Base-by-base conservation (phyloP, 2,329 filamentous ascomycete genomes). In the Madurella fahalii region DNA sequence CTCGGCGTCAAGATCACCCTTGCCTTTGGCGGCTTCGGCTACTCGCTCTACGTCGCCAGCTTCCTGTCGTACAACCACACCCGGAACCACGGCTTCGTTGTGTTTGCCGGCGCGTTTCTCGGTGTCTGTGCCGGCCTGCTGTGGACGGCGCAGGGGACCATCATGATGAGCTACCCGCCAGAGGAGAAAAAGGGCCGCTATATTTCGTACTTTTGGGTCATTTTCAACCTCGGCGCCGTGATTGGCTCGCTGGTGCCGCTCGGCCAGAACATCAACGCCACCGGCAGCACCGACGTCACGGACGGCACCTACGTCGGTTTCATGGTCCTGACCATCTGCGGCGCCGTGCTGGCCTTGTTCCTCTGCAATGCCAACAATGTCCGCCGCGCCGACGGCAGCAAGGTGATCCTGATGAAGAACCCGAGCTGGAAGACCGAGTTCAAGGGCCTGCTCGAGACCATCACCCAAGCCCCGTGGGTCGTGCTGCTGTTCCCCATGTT, bases 151-250 rank as follows among this genome's bases (percentile, higher is more conserved):
- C 89, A 93, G 72, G 89, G 89, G 56, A 85, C 87, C 56, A 89
- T 93, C 66, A 92, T 93, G 86, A 93, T 95, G 83, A 85, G 88
- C 40, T 96, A 96, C 69, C 91, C 91, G 1, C 77, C 81, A 17
- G 92, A 96, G 72, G 71, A 82, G 34, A 82, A 83, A 60, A 96
- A 96, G 77, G 92, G 92, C 43, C 85, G 86, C 56, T 96, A 91
- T 70, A 95, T 96, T 69, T 88, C 88, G 57, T 85, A 84, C 75
- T 96, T 96, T 74, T 96, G 92, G 92, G 85, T 91, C 69, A 95
- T 96, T 66, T 96, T 96, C 79, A 96, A 96, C 72, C 72, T 92
- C 56, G 92, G 92, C 63, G 91, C 85, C 64, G 91, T 96, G 58
- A 90, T 96, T 69, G 92, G 92, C 58, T 84, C 86, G 65, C 72